Base-by-base conservation (phyloP, 331 rosid genomes). In the Pyrus hybrid region DNA sequence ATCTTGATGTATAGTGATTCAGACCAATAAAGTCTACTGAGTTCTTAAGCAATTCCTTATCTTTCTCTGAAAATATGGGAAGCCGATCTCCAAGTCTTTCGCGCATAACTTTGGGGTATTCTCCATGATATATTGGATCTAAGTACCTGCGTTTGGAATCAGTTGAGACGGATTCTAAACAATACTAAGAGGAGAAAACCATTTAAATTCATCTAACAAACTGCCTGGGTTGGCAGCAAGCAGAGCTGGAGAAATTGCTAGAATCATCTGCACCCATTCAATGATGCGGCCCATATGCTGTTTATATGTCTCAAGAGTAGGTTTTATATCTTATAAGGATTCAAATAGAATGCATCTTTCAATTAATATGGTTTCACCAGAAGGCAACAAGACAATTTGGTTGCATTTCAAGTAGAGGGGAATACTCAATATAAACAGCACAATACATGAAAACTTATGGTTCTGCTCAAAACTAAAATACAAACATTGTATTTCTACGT, bases 1-100 rank as follows among this genome's bases (percentile, higher is more conserved):
- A 88, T 86, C 98, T 90, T 69, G 98, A 76, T 25, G 98, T 88
- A 80, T 91, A 93, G 79, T 91, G 98, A 81, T 91, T 93, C 75
- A 93, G 81, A 77, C 97, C 97, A 51, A 93, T 57, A 79, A 88
- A 91, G 85, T 93, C 97, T 74, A 91, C 51, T 2, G 93, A 72
- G 77, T 88, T 87, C 82, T 47, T 71, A 73, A 93, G 84, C 75
- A 85, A 22, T 79, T 90, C 89, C 84, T 83, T 87, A 45, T 93
- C 97, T 76, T 85, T 93, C 70, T 86, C 92, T 26, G 93, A 86
- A 77, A 93, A 93, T 76, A 80, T 88, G 60, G 98, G 98, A 82
- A 93, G 98, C 71, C 74, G 86, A 73, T 90, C 89, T 82, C 96
- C 97, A 72, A 93, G 76, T 75, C 82, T 80, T 80, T 90, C 91